Conservation (phyloP, 73 alveolate species). For the Paraurostyla sp. region DNA sequence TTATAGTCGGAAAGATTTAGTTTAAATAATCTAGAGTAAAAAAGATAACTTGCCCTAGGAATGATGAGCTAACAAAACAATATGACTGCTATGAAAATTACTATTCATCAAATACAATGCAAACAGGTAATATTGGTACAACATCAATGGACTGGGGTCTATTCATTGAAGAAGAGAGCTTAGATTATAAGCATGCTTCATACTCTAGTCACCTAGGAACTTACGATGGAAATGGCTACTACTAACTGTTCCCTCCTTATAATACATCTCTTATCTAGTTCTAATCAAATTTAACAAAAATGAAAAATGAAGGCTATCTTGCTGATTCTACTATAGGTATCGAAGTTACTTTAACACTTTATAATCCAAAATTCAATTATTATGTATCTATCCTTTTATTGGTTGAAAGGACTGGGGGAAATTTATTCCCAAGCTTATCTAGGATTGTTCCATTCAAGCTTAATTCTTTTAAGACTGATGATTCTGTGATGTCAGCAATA, state of each 20-base stretch:
- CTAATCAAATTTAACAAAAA: background rate
- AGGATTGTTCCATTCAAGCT: background rate
- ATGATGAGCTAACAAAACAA: background rate
- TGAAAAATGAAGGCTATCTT: background rate
- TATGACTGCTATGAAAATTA: conserved; percentile 22
- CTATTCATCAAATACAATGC: background rate
- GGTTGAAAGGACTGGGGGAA: conserved; percentile 40
- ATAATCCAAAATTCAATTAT: conserved; percentile 40
- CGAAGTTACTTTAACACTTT: background rate
- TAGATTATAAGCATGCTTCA: background rate
- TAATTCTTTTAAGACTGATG: background rate
- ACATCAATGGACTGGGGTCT: background rate
- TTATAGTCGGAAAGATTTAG: conserved; percentile 14
- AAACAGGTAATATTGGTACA: background rate
- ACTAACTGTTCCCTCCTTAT: conserved; percentile 7
- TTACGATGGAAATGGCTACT: conserved; percentile 1
- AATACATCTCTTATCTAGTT: background rate
- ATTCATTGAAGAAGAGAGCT: background rate
- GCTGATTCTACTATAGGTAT: conserved; percentile 21
- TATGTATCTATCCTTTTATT: background rate
- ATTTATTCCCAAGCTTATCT: background rate
- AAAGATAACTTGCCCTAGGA: conserved; percentile 3
- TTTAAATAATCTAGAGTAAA: conserved; percentile 22
- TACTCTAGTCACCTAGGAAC: conserved; percentile 10
- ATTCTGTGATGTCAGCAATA: background rate